phyloP scores from a whole-genome alignment of 1,284 basidiomycete species.

The Retiboletus fuscus region DNA sequence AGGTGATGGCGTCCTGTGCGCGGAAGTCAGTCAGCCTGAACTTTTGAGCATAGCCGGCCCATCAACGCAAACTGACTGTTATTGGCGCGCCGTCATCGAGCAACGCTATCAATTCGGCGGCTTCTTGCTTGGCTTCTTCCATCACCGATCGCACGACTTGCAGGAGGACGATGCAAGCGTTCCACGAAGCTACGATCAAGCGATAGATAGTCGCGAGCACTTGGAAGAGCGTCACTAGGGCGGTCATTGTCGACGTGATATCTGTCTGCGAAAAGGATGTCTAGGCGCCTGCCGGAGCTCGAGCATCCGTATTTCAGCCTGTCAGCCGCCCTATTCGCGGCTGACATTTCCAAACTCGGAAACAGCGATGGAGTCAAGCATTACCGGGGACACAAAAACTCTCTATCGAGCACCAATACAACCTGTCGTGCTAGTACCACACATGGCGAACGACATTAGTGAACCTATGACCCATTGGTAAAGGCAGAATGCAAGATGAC shows the following conservation, averaged over 20 bases:
- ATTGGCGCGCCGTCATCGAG: too few species aligned
- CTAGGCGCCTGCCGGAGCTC: neutral
- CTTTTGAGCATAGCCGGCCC: too few species aligned
- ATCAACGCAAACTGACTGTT: too few species aligned
- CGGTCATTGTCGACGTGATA: conserved; percentile 27
- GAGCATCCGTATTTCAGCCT: conserved; percentile 17
- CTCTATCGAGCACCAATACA: too few species aligned
- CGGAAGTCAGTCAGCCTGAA: too few species aligned
- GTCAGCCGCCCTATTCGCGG: conserved; percentile 26
- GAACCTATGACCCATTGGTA: too few species aligned
- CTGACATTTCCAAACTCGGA: neutral
- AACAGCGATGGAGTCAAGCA: neutral
- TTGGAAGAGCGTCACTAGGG: conserved; percentile 14
- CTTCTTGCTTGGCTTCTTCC: conserved; percentile 37
- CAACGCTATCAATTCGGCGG: conserved; percentile 29
- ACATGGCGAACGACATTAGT: too few species aligned
- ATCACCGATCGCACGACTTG: conserved; percentile 28
- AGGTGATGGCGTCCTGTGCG: too few species aligned
- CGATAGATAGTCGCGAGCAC: conserved; percentile 23
- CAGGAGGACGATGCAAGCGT: conserved; percentile 29
- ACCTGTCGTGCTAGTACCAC: too few species aligned
- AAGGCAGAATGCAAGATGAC: too few species aligned
- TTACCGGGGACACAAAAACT: too few species aligned
- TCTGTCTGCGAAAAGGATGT: conserved; percentile 3
- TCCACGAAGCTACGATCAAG: conserved; percentile 24